Percentiles rank a stretch among this genome's conserved stretches.
Evolutionary conservation across 139 green algal species (phyloP).

Genomic region (Diplosphaera chodatii): DNA sequence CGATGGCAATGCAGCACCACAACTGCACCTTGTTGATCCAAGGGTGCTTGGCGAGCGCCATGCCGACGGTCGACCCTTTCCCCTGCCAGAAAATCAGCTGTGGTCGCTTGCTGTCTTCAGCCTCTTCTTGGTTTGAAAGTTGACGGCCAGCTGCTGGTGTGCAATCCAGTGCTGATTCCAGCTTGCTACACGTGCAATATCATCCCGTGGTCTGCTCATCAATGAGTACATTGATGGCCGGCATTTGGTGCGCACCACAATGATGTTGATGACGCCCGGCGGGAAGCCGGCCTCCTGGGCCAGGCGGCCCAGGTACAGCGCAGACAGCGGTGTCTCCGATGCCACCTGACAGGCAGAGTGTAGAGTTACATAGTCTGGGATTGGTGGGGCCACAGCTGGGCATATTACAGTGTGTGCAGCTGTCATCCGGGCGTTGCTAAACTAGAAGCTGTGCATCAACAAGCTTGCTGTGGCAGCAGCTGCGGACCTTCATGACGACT

Average conservation of each 20-base stretch:
- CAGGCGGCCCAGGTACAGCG: conserved; percentile 36
- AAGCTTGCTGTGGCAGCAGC: no score
- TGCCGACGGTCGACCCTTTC: conserved; percentile 40
- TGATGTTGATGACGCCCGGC: conserved; percentile 48
- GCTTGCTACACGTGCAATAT: no score
- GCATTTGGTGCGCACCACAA: conserved; percentile 4
- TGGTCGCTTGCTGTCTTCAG: no score
- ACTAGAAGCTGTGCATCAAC: no score
- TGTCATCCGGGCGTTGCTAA: background rate
- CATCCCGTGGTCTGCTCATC: no score
- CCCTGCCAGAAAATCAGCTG: conserved; percentile 11
- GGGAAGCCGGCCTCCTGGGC: conserved; percentile 45
- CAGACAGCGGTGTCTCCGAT: conserved; percentile 17
- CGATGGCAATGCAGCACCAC: background rate
- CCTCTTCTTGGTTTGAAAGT: no score
- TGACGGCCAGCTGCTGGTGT: no score
- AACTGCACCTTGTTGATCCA: conserved; percentile 37
- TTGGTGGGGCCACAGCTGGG: background rate
- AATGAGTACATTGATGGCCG: no score
- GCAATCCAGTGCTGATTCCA: no score
- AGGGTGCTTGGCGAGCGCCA: conserved; percentile 25
- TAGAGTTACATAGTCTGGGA: no score
- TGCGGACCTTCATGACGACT: conserved; percentile 36
- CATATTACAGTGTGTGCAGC: no score
- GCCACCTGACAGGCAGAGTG: conserved; percentile 5